Evolutionary conservation across 2,329 filamentous ascomycete genomes (phyloP).

Genomic region (Cercospora sojina): DNA sequence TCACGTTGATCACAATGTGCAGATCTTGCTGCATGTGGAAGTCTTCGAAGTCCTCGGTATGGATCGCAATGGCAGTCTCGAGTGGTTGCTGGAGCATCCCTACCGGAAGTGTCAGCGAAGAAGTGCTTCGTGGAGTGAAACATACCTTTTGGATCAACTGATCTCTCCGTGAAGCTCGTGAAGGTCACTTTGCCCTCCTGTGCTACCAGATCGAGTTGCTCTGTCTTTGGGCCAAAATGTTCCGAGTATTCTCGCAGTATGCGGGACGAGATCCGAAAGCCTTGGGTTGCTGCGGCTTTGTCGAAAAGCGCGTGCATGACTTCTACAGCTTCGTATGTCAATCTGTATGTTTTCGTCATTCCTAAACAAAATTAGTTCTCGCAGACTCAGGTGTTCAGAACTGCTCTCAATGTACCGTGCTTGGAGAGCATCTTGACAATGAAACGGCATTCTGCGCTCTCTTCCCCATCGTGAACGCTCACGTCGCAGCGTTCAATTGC

Average conservation of each 20-base stretch:
- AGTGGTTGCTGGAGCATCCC: constrained; percentile 77
- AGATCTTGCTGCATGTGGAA: constrained; percentile 72
- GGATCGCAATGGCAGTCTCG: constrained; percentile 74
- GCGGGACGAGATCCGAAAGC: constrained; percentile 70
- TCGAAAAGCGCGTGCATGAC: constrained; percentile 76
- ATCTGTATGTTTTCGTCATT: constrained; percentile 72
- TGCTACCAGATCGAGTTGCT: constrained; percentile 75
- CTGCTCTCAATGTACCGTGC: constrained; percentile 55
- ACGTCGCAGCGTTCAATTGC: constrained; percentile 74
- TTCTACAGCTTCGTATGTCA: constrained; percentile 72
- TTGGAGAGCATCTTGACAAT: constrained; percentile 71
- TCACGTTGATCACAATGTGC: constrained; percentile 78
- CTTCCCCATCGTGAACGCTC: constrained; percentile 67
- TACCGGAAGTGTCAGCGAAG: constrained; percentile 36
- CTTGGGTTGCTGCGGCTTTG: constrained; percentile 62
- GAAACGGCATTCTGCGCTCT: constrained; percentile 68
- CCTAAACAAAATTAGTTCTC: constrained; percentile 45
- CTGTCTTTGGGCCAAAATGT: constrained; percentile 76
- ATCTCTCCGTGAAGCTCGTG: constrained; percentile 79
- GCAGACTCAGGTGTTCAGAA: not conserved
- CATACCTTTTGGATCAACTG: constrained; percentile 63
- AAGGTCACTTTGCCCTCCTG: constrained; percentile 69
- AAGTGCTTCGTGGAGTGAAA: not conserved
- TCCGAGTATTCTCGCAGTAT: constrained; percentile 74
- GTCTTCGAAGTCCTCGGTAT: constrained; percentile 72